Conservation (phyloP, 2,329 filamentous ascomycete genomes). For the Phyllosticta paracitricarpa region DNA sequence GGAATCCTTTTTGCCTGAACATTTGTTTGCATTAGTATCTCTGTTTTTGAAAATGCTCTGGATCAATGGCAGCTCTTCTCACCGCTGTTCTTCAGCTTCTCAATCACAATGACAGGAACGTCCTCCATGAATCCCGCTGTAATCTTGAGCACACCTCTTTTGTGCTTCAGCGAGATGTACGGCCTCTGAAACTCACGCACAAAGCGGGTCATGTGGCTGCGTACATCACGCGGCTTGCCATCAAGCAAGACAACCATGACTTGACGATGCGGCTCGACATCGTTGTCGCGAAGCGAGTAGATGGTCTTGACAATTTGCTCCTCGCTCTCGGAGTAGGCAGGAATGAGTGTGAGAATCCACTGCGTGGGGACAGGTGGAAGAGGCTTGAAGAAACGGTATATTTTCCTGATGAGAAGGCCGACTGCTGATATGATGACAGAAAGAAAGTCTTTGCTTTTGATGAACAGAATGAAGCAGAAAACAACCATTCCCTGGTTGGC, state of each 20-base stretch:
- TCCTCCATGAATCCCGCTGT: slow-evolving; percentile 17
- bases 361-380: slow-evolving; percentile 11
- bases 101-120: slow-evolving; percentile 16
- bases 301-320: slow-evolving; percentile 18
- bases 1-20: slow-evolving; percentile 15
- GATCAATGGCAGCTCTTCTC: background rate
- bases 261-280: slow-evolving; percentile 15
- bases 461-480: slow-evolving; percentile 15
- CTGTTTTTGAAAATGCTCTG: background rate
- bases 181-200: slow-evolving; percentile 13
- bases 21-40: background rate
- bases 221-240: slow-evolving; percentile 14
- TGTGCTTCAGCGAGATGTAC: slow-evolving; percentile 16
- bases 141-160: slow-evolving; percentile 14
- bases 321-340: slow-evolving; percentile 16
- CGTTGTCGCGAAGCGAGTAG: slow-evolving; percentile 16
- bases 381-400: slow-evolving; percentile 11
- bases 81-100: slow-evolving; percentile 15
- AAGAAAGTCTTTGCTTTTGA: slow-evolving; percentile 17
- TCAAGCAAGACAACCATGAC: slow-evolving; percentile 17
- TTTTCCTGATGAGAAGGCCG: slow-evolving; percentile 7
- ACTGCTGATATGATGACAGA: slow-evolving; percentile 12
- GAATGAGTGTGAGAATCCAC: slow-evolving; percentile 18
- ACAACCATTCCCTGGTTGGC: slow-evolving; percentile 10
- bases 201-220: slow-evolving; percentile 15